These are phyloP conservation scores for Conoideocrella luteorostrata DNA, from an alignment of 2,329 filamentous ascomycete species.

Conservation along the genomic window DNA sequence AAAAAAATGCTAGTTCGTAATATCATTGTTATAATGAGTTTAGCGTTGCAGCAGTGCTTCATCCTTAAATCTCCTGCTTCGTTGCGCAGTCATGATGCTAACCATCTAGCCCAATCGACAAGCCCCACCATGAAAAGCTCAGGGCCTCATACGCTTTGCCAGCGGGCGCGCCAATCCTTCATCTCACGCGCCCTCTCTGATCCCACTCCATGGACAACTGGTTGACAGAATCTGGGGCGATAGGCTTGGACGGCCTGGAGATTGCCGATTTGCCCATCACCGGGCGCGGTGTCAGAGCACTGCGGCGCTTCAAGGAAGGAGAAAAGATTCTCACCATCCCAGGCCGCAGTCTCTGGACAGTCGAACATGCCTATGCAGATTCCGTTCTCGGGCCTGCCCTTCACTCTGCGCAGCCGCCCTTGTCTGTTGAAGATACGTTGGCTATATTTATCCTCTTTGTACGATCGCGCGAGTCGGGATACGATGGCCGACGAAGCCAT, in stretches of 20 bases:
- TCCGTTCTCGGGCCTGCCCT: conserved; percentile 24
- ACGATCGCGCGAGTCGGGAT: conserved; percentile 25
- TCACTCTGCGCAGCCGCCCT: conserved; percentile 21
- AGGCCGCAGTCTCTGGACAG: conserved; percentile 23
- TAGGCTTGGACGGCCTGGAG: conserved; percentile 24
- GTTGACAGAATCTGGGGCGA: conserved; percentile 23
- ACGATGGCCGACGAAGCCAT: conserved; percentile 22
- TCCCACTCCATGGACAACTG: conserved; percentile 23
- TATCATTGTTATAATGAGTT: too few species aligned
- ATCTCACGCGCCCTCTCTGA: too few species aligned
- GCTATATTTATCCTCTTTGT: conserved; percentile 27
- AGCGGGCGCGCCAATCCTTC: too few species aligned
- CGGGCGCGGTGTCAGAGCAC: conserved; percentile 24
- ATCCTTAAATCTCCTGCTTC: too few species aligned
- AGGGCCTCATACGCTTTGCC: too few species aligned
- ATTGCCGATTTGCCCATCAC: conserved; percentile 25
- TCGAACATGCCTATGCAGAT: conserved; percentile 24
- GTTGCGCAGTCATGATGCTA: too few species aligned
- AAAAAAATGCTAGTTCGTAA: too few species aligned
- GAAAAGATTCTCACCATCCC: conserved; percentile 28
- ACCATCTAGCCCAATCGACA: too few species aligned
- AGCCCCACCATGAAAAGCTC: too few species aligned
- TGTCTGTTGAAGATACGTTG: conserved; percentile 27
- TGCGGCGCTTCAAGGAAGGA: conserved; percentile 23
- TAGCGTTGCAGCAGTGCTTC: too few species aligned